Evolutionary conservation across 1,284 basidiomycete species (phyloP), one percentile per base, ranked within the genome.

Genomic region (Trichosporon ovoides): DNA sequence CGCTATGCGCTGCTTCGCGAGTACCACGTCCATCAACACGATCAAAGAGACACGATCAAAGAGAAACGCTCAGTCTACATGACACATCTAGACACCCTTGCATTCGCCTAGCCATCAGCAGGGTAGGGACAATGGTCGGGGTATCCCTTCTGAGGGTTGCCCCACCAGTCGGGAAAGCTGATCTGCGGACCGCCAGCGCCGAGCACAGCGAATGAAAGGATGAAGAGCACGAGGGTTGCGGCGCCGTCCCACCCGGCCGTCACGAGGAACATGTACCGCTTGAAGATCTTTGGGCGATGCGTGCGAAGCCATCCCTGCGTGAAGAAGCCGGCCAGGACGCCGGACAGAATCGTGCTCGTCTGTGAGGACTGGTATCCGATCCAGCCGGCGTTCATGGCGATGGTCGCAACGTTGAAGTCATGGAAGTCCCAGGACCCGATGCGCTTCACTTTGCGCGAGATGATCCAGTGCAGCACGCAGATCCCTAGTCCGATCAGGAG

Each of bases 151-250:
- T 58, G 38, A 14, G 53, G 57, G 38, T 67, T 68, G 12, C 67
- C 67, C 66, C 66, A 68, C 66, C 67, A 68, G 20, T 9, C 55
- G 22, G 67, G 67, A 52, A 68, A 68, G 12, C 62, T 48, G 31
- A 46, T 56, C 16, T 20, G 34, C 13, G 58, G 33, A 3, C 64
- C 62, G 7, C 55, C 61, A 2, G 64, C 67, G 7, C 66, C 67
- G 9, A 67, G 65, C 7, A 73, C 53, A n/a, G 70, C 56, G 61
- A 78, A 68, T n/a, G 74, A 57, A 56, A 77, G 77, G 13, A 79
- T 73, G 58, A 79, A 79, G 19, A 78, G 68, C 71, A 78, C 76
- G 18, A 76, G 62, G 14, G 75, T 63, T 12, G 70, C 72, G 3
- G 73, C 78, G 16, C 76, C 77, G 53, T 79, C 78, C 19, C 77